A percentile compares a stretch with the other conserved stretches of the same genome.
Conservation (phyloP, 768 basidiomycete genomes). For the Lentinula edodes region DNA sequence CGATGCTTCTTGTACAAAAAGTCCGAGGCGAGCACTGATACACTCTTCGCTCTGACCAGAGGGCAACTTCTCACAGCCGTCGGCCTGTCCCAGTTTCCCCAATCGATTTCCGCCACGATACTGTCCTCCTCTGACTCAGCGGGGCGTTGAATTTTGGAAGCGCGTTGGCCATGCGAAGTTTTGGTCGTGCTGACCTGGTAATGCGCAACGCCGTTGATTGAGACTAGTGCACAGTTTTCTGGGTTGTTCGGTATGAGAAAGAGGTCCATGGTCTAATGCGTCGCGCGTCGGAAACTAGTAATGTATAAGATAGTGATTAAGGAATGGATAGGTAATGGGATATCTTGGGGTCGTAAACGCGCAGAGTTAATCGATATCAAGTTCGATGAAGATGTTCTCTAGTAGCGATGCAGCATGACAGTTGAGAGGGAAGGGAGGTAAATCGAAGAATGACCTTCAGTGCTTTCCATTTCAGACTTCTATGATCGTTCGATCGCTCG, state of each 20-base stretch:
- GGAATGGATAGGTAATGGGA: background rate
- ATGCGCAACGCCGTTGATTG: conserved; percentile 43
- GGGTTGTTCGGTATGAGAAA: conserved; percentile 49
- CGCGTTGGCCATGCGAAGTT: conserved; percentile 21
- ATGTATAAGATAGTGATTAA: background rate
- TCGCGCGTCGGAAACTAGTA: background rate
- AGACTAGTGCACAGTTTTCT: conserved; percentile 42
- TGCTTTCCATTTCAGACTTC: background rate
- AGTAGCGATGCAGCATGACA: background rate
- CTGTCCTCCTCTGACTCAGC: conserved; percentile 30
- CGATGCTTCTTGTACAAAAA: conserved; percentile 37
- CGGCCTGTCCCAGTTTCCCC: conserved; percentile 36
- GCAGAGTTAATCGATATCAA: background rate
- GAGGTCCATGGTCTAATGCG: conserved; percentile 34
- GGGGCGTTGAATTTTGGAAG: conserved; percentile 38
- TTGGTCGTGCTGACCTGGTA: conserved; percentile 41
- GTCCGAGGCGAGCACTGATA: conserved; percentile 26
- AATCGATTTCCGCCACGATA: conserved; percentile 45
- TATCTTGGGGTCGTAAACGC: background rate
- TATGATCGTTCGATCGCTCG: background rate
- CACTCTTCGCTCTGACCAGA: conserved; percentile 14
- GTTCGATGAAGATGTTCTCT: background rate
- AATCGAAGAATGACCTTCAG: background rate
- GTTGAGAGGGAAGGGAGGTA: background rate
- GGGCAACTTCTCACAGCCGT: conserved; percentile 32